A percentile compares a stretch with the other conserved stretches of the same genome.
Evolutionary conservation across 306 rosid genomes (phyloP).

Genomic region (Cicer yamashitae): DNA sequence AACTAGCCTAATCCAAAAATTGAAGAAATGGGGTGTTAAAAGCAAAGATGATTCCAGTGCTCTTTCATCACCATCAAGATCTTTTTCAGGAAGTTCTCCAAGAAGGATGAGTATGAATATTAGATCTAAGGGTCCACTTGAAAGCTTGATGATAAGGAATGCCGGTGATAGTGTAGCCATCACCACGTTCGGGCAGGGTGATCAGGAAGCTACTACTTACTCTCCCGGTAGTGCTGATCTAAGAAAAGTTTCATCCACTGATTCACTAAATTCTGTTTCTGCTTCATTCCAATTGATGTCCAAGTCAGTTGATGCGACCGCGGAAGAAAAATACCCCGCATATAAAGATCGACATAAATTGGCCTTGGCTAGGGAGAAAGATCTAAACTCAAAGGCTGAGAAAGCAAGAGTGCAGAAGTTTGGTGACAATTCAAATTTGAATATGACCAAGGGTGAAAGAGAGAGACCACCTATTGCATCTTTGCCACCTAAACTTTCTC

Average conservation of each 20-base stretch:
- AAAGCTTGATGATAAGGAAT: conserved; percentile 83
- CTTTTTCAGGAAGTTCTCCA: conserved; percentile 76
- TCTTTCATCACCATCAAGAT: conserved; percentile 71
- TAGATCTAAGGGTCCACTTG: conserved; percentile 79
- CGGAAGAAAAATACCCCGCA: conserved; percentile 89
- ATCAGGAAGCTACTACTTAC: conserved; percentile 56
- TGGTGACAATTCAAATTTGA: conserved; percentile 63
- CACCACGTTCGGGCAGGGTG: conserved; percentile 78
- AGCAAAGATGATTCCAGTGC: conserved; percentile 76
- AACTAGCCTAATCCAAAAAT: conserved; percentile 79
- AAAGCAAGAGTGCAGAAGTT: conserved; percentile 84
- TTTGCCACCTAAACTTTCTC: conserved; percentile 79
- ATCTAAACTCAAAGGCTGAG: conserved; percentile 83
- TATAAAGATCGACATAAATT: conserved; percentile 90
- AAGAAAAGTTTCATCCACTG: conserved; percentile 59
- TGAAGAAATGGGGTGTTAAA: conserved; percentile 88
- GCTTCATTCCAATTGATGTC: conserved; percentile 96
- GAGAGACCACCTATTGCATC: conserved; percentile 51
- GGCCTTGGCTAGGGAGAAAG: conserved; percentile 86
- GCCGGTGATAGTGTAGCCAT: conserved; percentile 78
- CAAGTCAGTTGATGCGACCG: conserved; percentile 79
- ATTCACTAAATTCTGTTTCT: conserved; percentile 71
- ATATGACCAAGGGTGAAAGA: conserved; percentile 56
- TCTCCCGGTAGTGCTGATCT: conserved; percentile 60
- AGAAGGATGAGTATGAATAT: conserved; percentile 68